A percentile compares a stretch with the other conserved stretches of the same genome.
Evolutionary conservation across 768 basidiomycete species (phyloP).

Genomic region (Strobilomyces dryophilus): DNA sequence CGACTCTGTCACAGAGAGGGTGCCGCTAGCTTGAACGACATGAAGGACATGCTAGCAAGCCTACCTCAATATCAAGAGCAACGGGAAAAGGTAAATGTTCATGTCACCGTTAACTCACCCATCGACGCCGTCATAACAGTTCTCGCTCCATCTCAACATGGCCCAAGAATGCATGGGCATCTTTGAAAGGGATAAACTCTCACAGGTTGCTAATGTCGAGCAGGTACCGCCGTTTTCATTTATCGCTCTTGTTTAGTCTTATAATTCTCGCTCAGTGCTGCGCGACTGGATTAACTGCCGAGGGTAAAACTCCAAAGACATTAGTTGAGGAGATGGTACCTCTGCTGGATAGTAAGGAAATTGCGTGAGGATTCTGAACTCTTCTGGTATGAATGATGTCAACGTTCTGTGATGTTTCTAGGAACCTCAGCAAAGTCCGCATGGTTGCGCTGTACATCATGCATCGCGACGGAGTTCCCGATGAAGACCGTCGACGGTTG

Average conservation of each 20-base stretch:
- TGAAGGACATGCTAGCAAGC: slow-evolving; percentile 98
- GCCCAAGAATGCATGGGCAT: slow-evolving; percentile 95
- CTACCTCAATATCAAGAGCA: slow-evolving; percentile 94
- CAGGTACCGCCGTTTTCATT: slow-evolving; percentile 48
- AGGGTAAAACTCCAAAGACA: slow-evolving; percentile 92
- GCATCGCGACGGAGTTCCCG: slow-evolving; percentile 94
- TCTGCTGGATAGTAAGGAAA: slow-evolving; percentile 78
- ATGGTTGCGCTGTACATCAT: slow-evolving; percentile 95
- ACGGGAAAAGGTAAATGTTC: slow-evolving; percentile 72
- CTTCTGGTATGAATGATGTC: not conserved
- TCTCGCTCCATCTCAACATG: slow-evolving; percentile 95
- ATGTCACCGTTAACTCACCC: not conserved
- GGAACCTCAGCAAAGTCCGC: slow-evolving; percentile 89
- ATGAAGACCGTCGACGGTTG: slow-evolving; percentile 89
- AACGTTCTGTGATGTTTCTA: slow-evolving; percentile 29
- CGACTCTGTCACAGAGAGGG: slow-evolving; percentile 49
- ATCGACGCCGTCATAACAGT: slow-evolving; percentile 43
- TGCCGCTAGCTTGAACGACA: slow-evolving; percentile 88
- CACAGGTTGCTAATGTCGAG: slow-evolving; percentile 82
- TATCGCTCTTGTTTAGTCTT: not conserved
- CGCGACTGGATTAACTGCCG: slow-evolving; percentile 85
- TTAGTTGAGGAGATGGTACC: slow-evolving; percentile 99
- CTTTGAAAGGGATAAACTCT: slow-evolving; percentile 85
- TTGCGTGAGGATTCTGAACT: slow-evolving; percentile 54
- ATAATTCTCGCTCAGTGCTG: slow-evolving; percentile 60